Base-by-base conservation (phyloP, 176 grass and related monocot genomes). In the Bromus sterilis region DNA sequence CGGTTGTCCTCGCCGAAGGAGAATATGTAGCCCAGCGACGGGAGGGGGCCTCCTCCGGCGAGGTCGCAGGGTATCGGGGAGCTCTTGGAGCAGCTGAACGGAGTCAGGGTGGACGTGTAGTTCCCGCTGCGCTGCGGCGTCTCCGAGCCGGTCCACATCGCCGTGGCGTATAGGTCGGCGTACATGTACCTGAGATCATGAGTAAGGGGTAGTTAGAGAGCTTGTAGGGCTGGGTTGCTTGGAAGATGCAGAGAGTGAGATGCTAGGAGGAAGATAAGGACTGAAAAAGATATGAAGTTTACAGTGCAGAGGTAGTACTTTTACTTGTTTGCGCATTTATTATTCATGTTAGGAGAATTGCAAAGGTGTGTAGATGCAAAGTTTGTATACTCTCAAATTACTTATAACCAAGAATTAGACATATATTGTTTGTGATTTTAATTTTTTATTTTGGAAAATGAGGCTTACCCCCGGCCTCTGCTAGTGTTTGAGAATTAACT, bases 1-100 rank as follows among this genome's bases (percentile, higher is more conserved):
- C 33, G 91, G 64, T 88, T 98, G 75, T 95, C 95, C 84, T 93
- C 90, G 6, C 95, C 95, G 13, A 93, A 98, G 7, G 95, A 93
- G 71, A 85, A 94, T 1, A 94, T 62, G 44, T 94, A 94, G 11
- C 89, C 91, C 16, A 94, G 37, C 1, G 83, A 83, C 2, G 91
- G 91, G 35, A 84, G 61, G 1, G 56, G 9, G 74, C 43, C 86
- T 1, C 82, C 79, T 0, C 53, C 11, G 1, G 81, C 39, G 1
- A 85, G 63, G 2, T 94, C 89, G 1, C 91, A 94, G 39, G 82
- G 62, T 48, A 94, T 94, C 11, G 91, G 91, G 2, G 69, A 83
- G 61, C 36, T 83, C 81, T 77, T 94, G 71, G 86, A 89, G 82
- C 86, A 94, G 77, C 79, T 70, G 1, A 91, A 68, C 6, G 86